Conservation (phyloP, 352 stramenopile species). For the Globisporangium irregulare region DNA sequence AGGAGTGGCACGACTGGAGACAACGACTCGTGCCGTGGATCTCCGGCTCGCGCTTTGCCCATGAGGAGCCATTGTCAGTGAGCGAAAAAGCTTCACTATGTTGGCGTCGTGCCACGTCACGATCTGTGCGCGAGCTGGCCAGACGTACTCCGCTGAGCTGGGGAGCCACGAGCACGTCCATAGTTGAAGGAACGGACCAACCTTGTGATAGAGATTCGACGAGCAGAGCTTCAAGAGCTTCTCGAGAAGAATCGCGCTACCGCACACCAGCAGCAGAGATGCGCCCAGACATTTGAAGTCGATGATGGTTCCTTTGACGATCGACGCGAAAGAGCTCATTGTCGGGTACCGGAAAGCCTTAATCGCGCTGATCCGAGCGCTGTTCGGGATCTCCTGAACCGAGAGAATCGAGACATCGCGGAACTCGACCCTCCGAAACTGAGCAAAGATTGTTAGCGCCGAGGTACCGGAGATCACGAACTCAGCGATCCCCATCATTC, state of each 20-base stretch:
- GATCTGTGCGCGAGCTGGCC: neutral
- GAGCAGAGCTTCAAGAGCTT: neutral
- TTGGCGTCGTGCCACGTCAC: neutral
- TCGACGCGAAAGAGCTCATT: neutral
- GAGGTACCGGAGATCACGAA: constrained; percentile 22
- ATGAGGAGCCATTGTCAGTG: neutral
- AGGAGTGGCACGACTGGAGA: neutral
- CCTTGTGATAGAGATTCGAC: neutral
- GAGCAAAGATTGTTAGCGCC: constrained; percentile 6
- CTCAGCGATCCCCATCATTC: constrained; percentile 18
- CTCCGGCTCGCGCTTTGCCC: neutral
- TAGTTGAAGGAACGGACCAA: neutral
- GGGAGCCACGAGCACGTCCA: constrained; percentile 1
- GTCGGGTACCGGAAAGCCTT: neutral
- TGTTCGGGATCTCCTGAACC: constrained; percentile 1
- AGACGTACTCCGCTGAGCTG: neutral
- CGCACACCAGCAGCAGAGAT: neutral
- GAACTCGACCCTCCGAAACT: constrained; percentile 6
- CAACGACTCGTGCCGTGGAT: neutral
- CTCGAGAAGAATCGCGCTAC: neutral
- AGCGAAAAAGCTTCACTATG: neutral
- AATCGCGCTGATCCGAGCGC: neutral
- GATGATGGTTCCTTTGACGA: neutral
- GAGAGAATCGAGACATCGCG: neutral
- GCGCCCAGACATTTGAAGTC: constrained; percentile 4